phyloP scores from a whole-genome alignment of 2,329 filamentous ascomycete genomes.

The Xylaria hypoxylon region DNA sequence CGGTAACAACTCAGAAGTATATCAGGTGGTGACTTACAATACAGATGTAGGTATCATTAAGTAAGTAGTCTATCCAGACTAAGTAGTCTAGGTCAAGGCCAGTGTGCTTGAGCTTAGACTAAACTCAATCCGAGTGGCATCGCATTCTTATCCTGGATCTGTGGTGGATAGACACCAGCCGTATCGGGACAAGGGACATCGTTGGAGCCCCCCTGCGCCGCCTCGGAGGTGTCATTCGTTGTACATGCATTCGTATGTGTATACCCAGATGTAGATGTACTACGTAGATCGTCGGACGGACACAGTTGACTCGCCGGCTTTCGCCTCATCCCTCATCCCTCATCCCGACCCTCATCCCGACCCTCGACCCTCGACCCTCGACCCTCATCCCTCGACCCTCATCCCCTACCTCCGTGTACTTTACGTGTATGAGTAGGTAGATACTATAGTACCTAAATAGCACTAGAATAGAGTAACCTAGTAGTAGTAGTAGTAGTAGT shows the following conservation, averaged over 20 bases:
- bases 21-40: neutral
- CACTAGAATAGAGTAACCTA: neutral
- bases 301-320: conserved; percentile 28
- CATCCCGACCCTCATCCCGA: too few species aligned
- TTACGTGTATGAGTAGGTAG: too few species aligned
- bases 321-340: conserved; percentile 19
- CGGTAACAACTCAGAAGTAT: neutral
- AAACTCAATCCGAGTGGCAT: conserved; percentile 9
- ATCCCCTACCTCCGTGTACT: too few species aligned
- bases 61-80: too few species aligned
- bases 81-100: conserved; percentile 1
- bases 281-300: conserved; percentile 26
- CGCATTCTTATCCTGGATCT: conserved; percentile 13
- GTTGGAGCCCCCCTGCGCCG: conserved; percentile 19
- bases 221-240: conserved; percentile 26
- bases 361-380: neutral
- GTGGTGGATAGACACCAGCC: conserved; percentile 17
- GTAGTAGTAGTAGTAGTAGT: too few species aligned
- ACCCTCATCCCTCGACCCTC: too few species aligned
- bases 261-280: conserved; percentile 17
- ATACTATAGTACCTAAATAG: neutral
- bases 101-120: neutral
- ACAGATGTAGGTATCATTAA: too few species aligned
- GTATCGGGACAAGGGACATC: conserved; percentile 22
- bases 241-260: conserved; percentile 18